phyloP scores from a whole-genome alignment of 2,329 filamentous ascomycete species.

The Aspergillus vadensis region DNA sequence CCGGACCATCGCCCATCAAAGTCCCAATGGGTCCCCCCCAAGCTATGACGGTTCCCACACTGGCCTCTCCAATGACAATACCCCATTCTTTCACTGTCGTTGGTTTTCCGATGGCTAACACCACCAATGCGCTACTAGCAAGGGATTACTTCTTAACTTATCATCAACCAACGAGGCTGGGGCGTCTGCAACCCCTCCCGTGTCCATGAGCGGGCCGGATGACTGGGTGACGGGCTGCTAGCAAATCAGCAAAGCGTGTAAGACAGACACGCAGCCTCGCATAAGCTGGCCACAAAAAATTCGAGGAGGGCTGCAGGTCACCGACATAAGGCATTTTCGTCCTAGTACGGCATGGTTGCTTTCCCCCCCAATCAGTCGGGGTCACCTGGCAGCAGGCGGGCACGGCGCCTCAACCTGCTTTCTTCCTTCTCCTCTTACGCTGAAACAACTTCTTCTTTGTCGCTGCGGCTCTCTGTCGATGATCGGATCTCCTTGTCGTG shows the following conservation, averaged over 20 bases:
- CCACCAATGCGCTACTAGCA: neutral
- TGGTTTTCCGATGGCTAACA: neutral
- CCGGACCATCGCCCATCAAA: neutral
- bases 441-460: neutral
- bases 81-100: neutral
- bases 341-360: slow-evolving; percentile 1
- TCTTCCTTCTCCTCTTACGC: neutral
- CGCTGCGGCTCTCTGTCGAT: slow-evolving; percentile 1
- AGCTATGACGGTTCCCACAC: neutral
- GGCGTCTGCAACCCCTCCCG: slow-evolving; percentile 5
- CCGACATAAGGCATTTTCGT: slow-evolving; percentile 8
- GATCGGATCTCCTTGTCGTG: slow-evolving; percentile 1
- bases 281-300: slow-evolving; percentile 20
- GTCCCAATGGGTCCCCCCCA: neutral
- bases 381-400: slow-evolving; percentile 9
- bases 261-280: slow-evolving; percentile 26
- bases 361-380: slow-evolving; percentile 4
- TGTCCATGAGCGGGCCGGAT: slow-evolving; percentile 8
- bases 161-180: slow-evolving; percentile 6
- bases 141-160: neutral
- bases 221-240: neutral
- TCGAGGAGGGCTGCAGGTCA: slow-evolving; percentile 2
- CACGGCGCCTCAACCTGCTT: neutral
- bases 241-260: slow-evolving; percentile 14
- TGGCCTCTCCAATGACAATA: neutral